Evolutionary conservation across 768 basidiomycete genomes (phyloP).

Genomic region (Kwoniella sp.): DNA sequence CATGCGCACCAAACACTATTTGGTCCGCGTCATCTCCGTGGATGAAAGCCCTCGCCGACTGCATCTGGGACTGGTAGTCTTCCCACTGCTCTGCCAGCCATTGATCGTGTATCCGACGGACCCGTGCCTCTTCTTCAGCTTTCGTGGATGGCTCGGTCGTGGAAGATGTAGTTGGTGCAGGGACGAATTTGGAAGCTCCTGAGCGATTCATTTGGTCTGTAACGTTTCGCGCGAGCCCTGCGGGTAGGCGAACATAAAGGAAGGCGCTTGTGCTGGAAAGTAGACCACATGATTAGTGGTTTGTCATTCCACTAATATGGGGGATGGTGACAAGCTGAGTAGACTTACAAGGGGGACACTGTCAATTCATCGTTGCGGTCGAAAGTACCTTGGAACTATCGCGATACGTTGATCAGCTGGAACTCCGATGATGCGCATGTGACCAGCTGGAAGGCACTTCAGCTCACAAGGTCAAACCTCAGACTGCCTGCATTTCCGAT

Average conservation of each 20-base stretch:
- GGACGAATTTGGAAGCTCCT: conserved; percentile 39
- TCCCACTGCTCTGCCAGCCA: conserved; percentile 36
- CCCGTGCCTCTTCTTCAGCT: conserved; percentile 30
- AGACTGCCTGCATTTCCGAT: conserved; percentile 55
- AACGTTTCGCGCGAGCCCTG: conserved; percentile 37
- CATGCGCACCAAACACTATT: conserved; percentile 15
- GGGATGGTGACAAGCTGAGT: neutral
- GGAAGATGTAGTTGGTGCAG: neutral
- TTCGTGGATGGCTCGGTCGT: neutral
- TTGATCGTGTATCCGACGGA: conserved; percentile 19
- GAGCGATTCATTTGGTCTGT: conserved; percentile 42
- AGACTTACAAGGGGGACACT: conserved; percentile 65
- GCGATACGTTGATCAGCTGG: conserved; percentile 11
- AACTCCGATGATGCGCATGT: neutral
- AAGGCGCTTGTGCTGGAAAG: conserved; percentile 35
- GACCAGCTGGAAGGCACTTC: neutral
- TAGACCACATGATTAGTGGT: no score
- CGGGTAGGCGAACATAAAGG: conserved; percentile 36
- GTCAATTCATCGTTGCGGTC: conserved; percentile 80
- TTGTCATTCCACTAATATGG: no score
- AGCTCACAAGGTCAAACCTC: conserved; percentile 56
- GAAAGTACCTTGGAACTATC: conserved; percentile 64
- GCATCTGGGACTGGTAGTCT: conserved; percentile 26
- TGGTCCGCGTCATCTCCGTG: conserved; percentile 20
- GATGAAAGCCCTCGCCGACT: neutral